Percentiles rank a stretch among this genome's conserved stretches.
These are phyloP conservation scores for Trametes sanguinea DNA, from an alignment of 768 basidiomycete species.

Conservation along the genomic window DNA sequence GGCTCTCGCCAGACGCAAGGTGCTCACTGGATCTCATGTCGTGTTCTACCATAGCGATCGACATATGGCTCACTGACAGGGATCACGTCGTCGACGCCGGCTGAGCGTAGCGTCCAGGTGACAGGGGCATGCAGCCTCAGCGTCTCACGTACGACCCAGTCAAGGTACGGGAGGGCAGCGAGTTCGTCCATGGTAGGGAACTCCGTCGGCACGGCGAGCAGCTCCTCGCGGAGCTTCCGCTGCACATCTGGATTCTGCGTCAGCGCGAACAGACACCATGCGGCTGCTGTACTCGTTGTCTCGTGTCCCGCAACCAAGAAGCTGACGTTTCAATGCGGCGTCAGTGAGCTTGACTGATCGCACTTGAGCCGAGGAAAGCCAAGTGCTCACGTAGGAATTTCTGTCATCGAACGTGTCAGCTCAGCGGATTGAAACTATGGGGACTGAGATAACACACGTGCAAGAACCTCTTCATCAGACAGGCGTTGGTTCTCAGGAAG, in stretches of 20 bases:
- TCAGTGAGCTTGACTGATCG: not conserved
- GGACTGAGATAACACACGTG: conserved; percentile 40
- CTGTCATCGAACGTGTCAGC: not conserved
- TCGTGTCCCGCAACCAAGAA: conserved; percentile 41
- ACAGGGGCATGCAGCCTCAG: conserved; percentile 58
- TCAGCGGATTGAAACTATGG: not conserved
- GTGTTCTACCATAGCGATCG: conserved; percentile 13
- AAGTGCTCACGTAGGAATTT: conserved; percentile 17
- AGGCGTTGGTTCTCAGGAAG: conserved; percentile 54
- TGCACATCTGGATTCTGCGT: conserved; percentile 39
- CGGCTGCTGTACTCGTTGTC: conserved; percentile 39
- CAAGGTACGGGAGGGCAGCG: conserved; percentile 64
- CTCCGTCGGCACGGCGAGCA: conserved; percentile 43
- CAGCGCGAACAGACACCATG: conserved; percentile 40
- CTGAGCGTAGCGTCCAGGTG: conserved; percentile 48
- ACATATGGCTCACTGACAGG: conserved; percentile 43
- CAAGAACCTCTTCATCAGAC: conserved; percentile 61
- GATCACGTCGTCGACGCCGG: conserved; percentile 46
- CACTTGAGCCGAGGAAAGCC: not conserved
- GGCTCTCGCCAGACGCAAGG: conserved; percentile 24
- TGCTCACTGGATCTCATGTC: conserved; percentile 26
- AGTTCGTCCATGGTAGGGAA: conserved; percentile 67
- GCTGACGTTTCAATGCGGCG: not conserved
- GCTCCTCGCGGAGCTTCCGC: conserved; percentile 40
- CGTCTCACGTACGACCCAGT: conserved; percentile 59